Base-by-base conservation (phyloP, 2,329 filamentous ascomycete genomes). In the Neoarthrinium moseri region DNA sequence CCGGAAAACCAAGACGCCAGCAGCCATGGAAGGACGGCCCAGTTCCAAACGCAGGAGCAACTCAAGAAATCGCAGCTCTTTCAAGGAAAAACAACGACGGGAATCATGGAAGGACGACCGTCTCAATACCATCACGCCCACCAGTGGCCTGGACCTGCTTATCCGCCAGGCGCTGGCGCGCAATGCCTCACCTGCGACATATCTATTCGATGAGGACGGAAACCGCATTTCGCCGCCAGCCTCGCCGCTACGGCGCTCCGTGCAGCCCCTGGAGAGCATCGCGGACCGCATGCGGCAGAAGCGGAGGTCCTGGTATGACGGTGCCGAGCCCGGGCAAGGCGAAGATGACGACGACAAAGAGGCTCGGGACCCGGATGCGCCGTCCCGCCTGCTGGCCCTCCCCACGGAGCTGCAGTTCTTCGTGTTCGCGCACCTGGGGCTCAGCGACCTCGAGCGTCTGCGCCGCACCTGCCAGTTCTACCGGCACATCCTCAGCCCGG, bases 331-430 rank as follows among this genome's bases (percentile, higher is more conserved):
- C 8, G 30, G 42, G 27, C 27, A 40, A 8, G 37, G 15, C 13
- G 37, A 40, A 4, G 37, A 21, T 6, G n/a, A 29, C n/a, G 18
- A 24, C 35, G 12, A 15, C 13, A 41, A 43, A 20, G 20, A 44
- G n/a, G n/a, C n/a, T n/a, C n/a, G n/a, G n/a, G n/a, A n/a, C 27
- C 22, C 21, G n/a, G 37, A 44, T 26, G 36, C 17, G 3, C 48
- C 48, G 8, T 37, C 37, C 13, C 37, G 46, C 15, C 50, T 74
- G 4, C 53, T 70, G 27, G 57, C 57, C 21, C 60, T 75, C 0
- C 71, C 72, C 4, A 56, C 58, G 6, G 72, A 75, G 54, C 51
- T 75, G 5, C 68, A 72, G 43, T 56, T 72, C 34, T 56, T 66
- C 52, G 63, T 74, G 32, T 53, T 73, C n/a, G 51, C 56, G 18